Evolutionary conservation across 495 filamentous ascomycete genomes (phyloP), one percentile per base, ranked within the genome.

Genomic region (Xylaria castorea): DNA sequence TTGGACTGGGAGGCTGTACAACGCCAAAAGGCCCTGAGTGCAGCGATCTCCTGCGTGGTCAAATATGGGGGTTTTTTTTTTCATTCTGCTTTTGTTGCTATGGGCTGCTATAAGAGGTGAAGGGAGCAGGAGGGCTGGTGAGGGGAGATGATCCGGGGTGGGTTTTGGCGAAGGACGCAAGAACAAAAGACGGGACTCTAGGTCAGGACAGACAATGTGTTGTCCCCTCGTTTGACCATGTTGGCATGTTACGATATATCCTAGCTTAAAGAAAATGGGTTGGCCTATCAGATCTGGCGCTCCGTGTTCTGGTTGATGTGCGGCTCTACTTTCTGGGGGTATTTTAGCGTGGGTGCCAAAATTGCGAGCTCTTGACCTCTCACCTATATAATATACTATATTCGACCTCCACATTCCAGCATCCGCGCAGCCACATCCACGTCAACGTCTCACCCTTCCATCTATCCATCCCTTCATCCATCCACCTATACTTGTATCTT

Each of bases 301-400:
- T 75, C 67, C 72, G 68, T 68, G 66, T 75, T 71, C 71, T 78
- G 71, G 74, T 76, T 70, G 73, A 75, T 75, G 74, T 78, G 78
- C 78, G 78, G 78, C 78, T 79, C 78, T 78, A 79, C 74, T 76
- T 70, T 75, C 50, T 72, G 70, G 71, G 75, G 75, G 74, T 74
- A 66, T 76, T 79, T 79, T 79, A 79, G 78, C 78, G 78, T 78
- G 77, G 72, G 69, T 71, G 36, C 70, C 69, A 72, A 76, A 74
- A 70, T 76, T 74, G 66, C 71, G 68, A 69, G 53, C 69, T 71
- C 50, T 72, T 36, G 65, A 70, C 66, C 66, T 73, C 50, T 57
- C 58, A 63, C 46, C 68, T 16, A 18, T 30, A 42, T 34, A 42
- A 58, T 60, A 14, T n/a, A 42, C 12, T 42, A 44, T 64, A 46